Evolutionary conservation across 805 yeast species (phyloP), one percentile per base, ranked within the genome.

Genomic region (Ogataea glucozyma): DNA sequence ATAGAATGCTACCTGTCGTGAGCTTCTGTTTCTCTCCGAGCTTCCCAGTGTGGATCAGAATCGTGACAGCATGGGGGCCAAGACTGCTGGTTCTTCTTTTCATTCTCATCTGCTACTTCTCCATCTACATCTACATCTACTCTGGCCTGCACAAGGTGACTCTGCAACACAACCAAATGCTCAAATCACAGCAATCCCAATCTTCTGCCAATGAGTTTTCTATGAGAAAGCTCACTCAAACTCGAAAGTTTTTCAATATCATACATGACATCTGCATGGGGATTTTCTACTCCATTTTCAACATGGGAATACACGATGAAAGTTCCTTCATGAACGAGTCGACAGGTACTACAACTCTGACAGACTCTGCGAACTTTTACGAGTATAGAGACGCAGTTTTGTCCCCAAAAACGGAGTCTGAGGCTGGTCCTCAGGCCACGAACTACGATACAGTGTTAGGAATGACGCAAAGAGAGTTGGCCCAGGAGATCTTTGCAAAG

Each of bases 111-210:
- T 46, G 49, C 33, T 54, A 54, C 29, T 52, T 54, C 32, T 31
- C 52, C 18, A 54, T 54, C 16, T 54, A 54, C 31, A 46, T 52
- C 22, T 34, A 42, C 36, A 47, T 48, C 17, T 54, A 51, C 35
- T 33, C 35, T 8, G 41, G 44, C 10, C 43, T 43, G 10, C 38
- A 38, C n/a, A 34, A 38, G 22, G 43, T 53, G 11, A 38, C 51
- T 1, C 16, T 24, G 19, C 48, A 48, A 22, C 52, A 51, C 32
- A 39, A 49, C 8, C 36, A 26, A 26, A 17, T 47, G 24, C 29
- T 48, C 16, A 16, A 7, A n/a, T 4, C 19, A 13, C 20, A 14
- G 5, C n/a, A 4, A 3, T 30, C 32, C n/a, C n/a, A n/a, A n/a
- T n/a, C n/a, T n/a, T n/a, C n/a, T n/a, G n/a, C n/a, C n/a, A n/a